A percentile compares a stretch with the other conserved stretches of the same genome.
Evolutionary conservation across 1,284 basidiomycete genomes (phyloP).

Genomic region (Fomitopsis pinicola): DNA sequence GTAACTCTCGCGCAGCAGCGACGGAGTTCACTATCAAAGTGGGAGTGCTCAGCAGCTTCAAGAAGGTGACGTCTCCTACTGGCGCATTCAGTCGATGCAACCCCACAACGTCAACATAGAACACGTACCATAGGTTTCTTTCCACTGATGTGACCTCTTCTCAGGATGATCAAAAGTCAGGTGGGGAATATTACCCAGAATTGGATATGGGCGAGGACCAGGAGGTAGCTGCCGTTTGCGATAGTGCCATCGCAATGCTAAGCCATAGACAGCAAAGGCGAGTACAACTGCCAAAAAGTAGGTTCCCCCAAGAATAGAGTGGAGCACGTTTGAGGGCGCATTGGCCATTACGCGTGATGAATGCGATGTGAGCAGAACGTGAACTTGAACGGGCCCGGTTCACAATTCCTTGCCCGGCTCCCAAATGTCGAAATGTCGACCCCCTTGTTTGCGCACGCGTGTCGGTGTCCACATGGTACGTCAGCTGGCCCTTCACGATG

Average conservation of each 20-base stretch:
- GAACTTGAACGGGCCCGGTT: too few species aligned
- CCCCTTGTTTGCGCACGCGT: too few species aligned
- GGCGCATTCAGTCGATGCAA: conserved; percentile 18
- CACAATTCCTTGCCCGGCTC: too few species aligned
- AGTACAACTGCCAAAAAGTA: not conserved
- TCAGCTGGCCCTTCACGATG: too few species aligned
- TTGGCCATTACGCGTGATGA: not conserved
- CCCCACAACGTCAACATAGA: not conserved
- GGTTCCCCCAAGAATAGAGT: not conserved
- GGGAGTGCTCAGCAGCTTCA: conserved; percentile 29
- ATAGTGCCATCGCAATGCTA: not conserved
- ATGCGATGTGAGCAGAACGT: not conserved
- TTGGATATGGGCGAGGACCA: conserved; percentile 37
- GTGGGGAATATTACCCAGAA: conserved; percentile 44
- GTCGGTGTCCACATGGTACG: too few species aligned
- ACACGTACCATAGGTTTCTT: not conserved
- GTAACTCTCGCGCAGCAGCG: conserved; percentile 32
- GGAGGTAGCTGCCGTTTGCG: conserved; percentile 24
- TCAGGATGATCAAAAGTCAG: conserved; percentile 33
- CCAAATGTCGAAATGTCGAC: too few species aligned
- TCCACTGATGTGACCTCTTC: conserved; percentile 27
- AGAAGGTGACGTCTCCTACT: conserved; percentile 25
- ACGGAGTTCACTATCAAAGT: conserved; percentile 34
- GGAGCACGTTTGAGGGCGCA: not conserved
- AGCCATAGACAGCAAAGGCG: not conserved